A percentile compares a stretch with the other conserved stretches of the same genome.
Evolutionary conservation across 345 rosid genomes (phyloP).

Genomic region (Cardamine resedifolia): DNA sequence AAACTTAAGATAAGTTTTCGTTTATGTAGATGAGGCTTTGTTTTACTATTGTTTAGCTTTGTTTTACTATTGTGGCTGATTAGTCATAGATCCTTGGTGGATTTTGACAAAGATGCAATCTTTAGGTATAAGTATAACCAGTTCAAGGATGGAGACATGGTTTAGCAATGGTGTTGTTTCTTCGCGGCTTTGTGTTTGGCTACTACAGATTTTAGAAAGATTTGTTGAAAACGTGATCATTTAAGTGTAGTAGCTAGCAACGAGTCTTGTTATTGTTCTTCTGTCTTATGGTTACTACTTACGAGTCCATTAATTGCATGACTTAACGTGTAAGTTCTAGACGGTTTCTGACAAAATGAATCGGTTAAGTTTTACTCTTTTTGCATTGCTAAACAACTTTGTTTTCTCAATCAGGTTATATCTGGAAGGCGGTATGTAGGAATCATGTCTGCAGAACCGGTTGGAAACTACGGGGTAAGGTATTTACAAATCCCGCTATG

Average conservation of each 20-base stretch:
- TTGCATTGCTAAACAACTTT: neutral
- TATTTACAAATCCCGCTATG: constrained; percentile 31
- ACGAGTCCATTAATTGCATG: neutral
- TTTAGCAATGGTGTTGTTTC: neutral
- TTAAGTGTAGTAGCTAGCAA: neutral
- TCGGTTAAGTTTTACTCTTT: neutral
- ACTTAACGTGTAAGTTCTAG: neutral
- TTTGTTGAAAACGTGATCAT: neutral
- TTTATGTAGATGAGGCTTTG: neutral
- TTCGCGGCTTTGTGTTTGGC: neutral
- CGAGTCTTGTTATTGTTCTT: neutral
- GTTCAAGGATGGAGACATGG: neutral
- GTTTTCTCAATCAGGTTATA: constrained; percentile 59
- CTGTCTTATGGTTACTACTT: neutral
- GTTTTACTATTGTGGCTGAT: neutral
- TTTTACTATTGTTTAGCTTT: neutral
- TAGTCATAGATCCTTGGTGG: neutral
- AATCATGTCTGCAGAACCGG: constrained; percentile 90
- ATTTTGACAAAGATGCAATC: neutral
- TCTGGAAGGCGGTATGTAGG: constrained; percentile 88
- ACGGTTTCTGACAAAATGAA: neutral
- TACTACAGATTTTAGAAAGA: neutral
- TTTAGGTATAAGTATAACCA: neutral
- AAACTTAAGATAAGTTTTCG: neutral
- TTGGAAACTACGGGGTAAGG: constrained; percentile 98